Base-by-base conservation (phyloP, 352 stramenopile genomes). In the Blastocystis sp. region DNA sequence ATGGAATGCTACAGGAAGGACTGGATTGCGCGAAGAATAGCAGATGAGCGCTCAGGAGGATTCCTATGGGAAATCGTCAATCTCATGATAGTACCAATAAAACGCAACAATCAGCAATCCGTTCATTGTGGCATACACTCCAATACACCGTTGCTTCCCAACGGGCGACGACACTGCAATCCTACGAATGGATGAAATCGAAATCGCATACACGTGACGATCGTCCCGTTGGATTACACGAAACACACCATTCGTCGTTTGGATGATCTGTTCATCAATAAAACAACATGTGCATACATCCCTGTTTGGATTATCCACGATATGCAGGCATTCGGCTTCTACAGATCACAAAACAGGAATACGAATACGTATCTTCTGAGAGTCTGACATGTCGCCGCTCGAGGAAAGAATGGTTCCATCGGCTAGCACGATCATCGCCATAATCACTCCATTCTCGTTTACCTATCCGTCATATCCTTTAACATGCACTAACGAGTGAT, bases 211-310 rank as follows among this genome's bases (percentile, higher is more conserved):
- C 71, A 65, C 34, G 17, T 48, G 34, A 17, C 19, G 17, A 9
- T 21, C 11, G 66, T 81, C 71, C 21, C 71, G 19, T 66, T 59
- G 52, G 10, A 81, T 81, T 17, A 81, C 52, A n/a, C 71, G 43
- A 64, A 45, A 64, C 19, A 81, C 52, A 52, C 7, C 19, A 66
- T 81, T 34, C 28, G 48, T 21, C 6, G 40, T 6, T 42, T 14
- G 24, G 19, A 81, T 21, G 14, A 24, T 38, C 71, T 81, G 52
- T 24, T 66, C 2, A 40, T 54, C 7, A 43, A 57, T 57, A 17
- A 7, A 17, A 57, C 48, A 14, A 57, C 48, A 34, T 57, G 6
- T 57, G 48, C 14, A 57, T 57, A 57, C 48, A 57, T 17, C 48
- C 14, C 48, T 57, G 48, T 14, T 38, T 3, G 4, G 6, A 77